Evolutionary conservation across 139 green algal species (phyloP).

Genomic region (Chlamydomonas eustigma): DNA sequence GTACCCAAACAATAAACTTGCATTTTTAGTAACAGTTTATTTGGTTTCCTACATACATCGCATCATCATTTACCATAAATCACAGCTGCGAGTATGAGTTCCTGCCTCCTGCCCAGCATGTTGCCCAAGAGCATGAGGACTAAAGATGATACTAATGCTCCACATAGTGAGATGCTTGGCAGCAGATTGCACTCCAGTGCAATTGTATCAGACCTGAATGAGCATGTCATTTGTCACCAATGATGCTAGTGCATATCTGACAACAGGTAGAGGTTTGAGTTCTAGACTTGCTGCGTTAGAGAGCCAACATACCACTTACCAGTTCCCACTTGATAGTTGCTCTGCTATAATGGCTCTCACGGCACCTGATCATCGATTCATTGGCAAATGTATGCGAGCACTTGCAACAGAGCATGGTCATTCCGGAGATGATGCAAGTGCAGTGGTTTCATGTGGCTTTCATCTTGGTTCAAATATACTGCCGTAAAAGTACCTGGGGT

Average conservation of each 20-base stretch:
- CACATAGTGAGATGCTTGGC: not conserved
- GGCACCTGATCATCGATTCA: not conserved
- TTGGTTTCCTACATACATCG: no score
- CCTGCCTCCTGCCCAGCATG: not conserved
- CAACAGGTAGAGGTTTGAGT: no score
- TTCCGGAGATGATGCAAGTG: constrained; percentile 1
- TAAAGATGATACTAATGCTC: not conserved
- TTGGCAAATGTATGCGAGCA: not conserved
- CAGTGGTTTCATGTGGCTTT: not conserved
- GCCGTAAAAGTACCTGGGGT: not conserved
- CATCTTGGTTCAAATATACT: not conserved
- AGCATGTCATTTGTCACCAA: no score
- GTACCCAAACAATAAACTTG: no score
- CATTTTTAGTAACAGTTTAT: no score
- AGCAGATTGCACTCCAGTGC: constrained; percentile 1
- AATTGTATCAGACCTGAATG: not conserved
- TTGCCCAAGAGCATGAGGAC: not conserved
- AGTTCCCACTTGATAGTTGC: not conserved
- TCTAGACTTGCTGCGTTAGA: no score
- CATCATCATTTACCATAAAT: constrained; percentile 3
- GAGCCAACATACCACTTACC: no score
- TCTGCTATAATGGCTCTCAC: not conserved
- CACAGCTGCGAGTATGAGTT: not conserved
- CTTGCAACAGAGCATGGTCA: no score
- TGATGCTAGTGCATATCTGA: no score